Evolutionary conservation across 1,284 basidiomycete species (phyloP), one percentile per base, ranked within the genome.

Genomic region (Leccinum pallidistipes): DNA sequence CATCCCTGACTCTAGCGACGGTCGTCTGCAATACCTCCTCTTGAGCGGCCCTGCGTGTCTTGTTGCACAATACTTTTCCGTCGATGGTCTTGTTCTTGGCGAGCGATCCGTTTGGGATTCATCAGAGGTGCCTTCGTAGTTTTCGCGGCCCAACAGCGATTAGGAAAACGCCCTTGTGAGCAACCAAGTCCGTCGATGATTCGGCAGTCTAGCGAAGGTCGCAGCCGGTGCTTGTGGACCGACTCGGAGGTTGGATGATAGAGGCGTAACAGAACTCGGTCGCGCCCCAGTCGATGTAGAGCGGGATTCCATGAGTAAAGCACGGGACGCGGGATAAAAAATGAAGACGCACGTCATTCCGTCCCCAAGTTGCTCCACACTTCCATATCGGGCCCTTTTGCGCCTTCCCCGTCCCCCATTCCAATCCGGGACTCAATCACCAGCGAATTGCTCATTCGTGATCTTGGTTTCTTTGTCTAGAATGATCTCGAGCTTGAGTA

Each of bases 211-310:
- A 90, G 64, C 90, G 87, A 56, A 98, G 81, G 72, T 98, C 96
- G 74, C 97, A 98, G 12, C 92, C 91, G 5, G 83, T 79, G 62
- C 81, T 84, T 47, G 87, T 88, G 14, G 93, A 92, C 59, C 91
- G 91, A 3, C 1, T 27, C 27, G 27, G 27, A 27, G 95, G 97
- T 72, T 98, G 96, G 70, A 98, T 94, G 74, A 98, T 96, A 3
- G 97, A 95, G 3, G 92, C 88, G 76, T 97, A 98, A 68, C 94
- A 93, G 78, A 96, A 97, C 76, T 98, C 96, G 3, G 92, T 91
- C 11, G 90, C 85, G 27, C 82, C 80, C 82, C 92, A 95, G 73
- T 99, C 95, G 61, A 95, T 83, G 91, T 95, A 66, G 11, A 57
- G n/a, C 24, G n/a, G 32, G 53, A 50, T 36, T 18, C 55, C 50